Evolutionary conservation across 164 flowering plant genomes (phyloP).

Genomic region (Chimonanthus salicifolius): DNA sequence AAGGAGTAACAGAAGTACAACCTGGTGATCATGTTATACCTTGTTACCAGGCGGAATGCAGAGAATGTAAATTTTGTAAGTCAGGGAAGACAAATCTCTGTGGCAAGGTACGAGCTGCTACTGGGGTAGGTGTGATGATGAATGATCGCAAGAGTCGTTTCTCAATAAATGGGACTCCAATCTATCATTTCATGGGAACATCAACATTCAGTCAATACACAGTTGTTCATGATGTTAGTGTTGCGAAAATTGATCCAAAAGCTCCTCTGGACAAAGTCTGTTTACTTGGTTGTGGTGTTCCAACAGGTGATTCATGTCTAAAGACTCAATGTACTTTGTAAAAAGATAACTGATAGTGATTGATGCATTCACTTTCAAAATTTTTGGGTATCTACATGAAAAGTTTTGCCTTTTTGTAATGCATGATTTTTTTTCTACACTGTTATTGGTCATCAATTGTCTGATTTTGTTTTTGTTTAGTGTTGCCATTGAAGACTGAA

Average conservation of each 20-base stretch:
- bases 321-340: too few species aligned
- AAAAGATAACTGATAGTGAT: too few species aligned
- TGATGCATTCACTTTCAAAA: too few species aligned
- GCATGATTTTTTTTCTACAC: too few species aligned
- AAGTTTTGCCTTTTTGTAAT: too few species aligned
- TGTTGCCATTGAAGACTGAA: too few species aligned
- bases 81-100: conserved; percentile 99
- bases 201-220: conserved; percentile 98
- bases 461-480: too few species aligned
- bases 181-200: conserved; percentile 99
- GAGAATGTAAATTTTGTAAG: conserved; percentile 94
- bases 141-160: conserved; percentile 88
- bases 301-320: conserved; percentile 57
- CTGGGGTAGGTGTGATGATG: conserved; percentile 96
- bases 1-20: conserved; percentile 94
- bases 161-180: conserved; percentile 81
- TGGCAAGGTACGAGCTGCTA: conserved; percentile 86
- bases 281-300: conserved; percentile 96
- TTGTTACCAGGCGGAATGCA: conserved; percentile 94
- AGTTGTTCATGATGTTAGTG: conserved; percentile 96
- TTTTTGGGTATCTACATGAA: too few species aligned
- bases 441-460: too few species aligned
- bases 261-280: conserved; percentile 97
- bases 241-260: conserved; percentile 85
- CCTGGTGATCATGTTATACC: conserved; percentile 98